A percentile compares a stretch with the other conserved stretches of the same genome.
phyloP scores from a whole-genome alignment of 2,329 filamentous ascomycete species.

The Colletotrichum magnum region DNA sequence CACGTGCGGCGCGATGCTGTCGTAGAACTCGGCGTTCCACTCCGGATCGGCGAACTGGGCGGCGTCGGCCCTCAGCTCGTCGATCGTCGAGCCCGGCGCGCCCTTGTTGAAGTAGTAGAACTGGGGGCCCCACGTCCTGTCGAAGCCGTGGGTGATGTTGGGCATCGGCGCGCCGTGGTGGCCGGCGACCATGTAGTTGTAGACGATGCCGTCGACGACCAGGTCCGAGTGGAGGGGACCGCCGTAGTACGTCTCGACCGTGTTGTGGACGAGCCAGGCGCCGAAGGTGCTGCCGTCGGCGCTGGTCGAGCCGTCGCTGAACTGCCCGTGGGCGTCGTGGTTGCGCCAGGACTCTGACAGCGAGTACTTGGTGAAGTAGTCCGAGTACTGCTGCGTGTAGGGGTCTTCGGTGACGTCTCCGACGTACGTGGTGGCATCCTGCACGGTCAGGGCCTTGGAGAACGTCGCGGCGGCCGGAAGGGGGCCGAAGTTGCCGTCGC shows the following conservation, averaged over 20 bases:
- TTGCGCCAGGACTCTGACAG: constrained; percentile 72
- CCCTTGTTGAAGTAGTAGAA: constrained; percentile 73
- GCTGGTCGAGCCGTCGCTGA: constrained; percentile 56
- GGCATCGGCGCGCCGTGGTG: constrained; percentile 75
- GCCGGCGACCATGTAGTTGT: constrained; percentile 75
- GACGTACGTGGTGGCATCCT: constrained; percentile 75
- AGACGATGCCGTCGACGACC: constrained; percentile 75
- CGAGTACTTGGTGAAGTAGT: constrained; percentile 78
- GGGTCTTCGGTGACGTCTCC: constrained; percentile 67
- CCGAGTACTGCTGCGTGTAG: constrained; percentile 68
- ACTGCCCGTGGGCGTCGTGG: constrained; percentile 69
- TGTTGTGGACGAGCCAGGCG: constrained; percentile 76
- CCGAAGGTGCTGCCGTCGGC: constrained; percentile 67
- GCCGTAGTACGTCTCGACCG: constrained; percentile 73
- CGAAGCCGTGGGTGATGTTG: constrained; percentile 75
- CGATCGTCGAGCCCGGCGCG: not conserved
- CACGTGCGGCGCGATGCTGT: constrained; percentile 71
- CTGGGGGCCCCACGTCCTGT: constrained; percentile 75
- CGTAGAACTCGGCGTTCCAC: constrained; percentile 74
- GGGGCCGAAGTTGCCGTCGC: constrained; percentile 68
- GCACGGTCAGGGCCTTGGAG: constrained; percentile 63
- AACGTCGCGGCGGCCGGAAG: constrained; percentile 54
- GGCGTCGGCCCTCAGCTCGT: constrained; percentile 59
- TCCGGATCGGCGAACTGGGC: constrained; percentile 61
- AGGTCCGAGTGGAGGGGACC: constrained; percentile 75